Conservation (phyloP, 2,329 filamentous ascomycete species). For the Penicillium frequentans region DNA sequence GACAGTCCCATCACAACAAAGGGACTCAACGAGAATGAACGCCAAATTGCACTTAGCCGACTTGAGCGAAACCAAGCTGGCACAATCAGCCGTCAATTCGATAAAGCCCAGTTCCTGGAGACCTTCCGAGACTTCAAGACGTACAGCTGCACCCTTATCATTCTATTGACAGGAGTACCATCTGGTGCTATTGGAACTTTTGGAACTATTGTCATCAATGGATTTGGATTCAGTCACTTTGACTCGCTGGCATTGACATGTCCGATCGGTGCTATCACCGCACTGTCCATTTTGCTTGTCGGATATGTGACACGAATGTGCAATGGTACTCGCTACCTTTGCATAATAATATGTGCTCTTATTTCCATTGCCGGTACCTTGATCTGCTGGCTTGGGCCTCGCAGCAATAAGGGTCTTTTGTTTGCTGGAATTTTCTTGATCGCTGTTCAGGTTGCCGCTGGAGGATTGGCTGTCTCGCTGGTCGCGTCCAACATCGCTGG, state of each 20-base stretch:
- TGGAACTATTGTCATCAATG: constrained; percentile 4
- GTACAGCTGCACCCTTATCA: constrained; percentile 1
- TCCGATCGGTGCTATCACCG: constrained; percentile 1
- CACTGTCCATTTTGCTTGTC: neutral
- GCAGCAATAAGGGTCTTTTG: neutral
- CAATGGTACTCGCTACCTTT: neutral
- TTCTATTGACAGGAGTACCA: constrained; percentile 1
- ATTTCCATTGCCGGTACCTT: neutral
- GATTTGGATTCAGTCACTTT: constrained; percentile 1
- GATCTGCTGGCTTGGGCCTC: constrained; percentile 3
- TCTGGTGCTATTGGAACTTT: constrained; percentile 2
- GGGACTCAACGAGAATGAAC: neutral
- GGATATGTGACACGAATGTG: constrained; percentile 3
- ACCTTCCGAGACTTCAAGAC: constrained; percentile 1
- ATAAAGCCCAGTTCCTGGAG: constrained; percentile 1
- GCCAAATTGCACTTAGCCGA: neutral
- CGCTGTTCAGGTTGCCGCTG: constrained; percentile 2
- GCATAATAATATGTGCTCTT: constrained; percentile 2
- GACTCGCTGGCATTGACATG: constrained; percentile 3
- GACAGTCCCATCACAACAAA: neutral
- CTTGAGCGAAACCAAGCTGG: constrained; percentile 2
- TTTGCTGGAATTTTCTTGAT: constrained; percentile 3
- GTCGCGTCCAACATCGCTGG: constrained; percentile 4
- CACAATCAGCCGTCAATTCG: constrained; percentile 3
- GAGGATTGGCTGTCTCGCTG: constrained; percentile 1